A percentile compares a stretch with the other conserved stretches of the same genome.
These are phyloP conservation scores for Erodium trifolium DNA, from an alignment of 441 rosid genomes.

Conservation along the genomic window DNA sequence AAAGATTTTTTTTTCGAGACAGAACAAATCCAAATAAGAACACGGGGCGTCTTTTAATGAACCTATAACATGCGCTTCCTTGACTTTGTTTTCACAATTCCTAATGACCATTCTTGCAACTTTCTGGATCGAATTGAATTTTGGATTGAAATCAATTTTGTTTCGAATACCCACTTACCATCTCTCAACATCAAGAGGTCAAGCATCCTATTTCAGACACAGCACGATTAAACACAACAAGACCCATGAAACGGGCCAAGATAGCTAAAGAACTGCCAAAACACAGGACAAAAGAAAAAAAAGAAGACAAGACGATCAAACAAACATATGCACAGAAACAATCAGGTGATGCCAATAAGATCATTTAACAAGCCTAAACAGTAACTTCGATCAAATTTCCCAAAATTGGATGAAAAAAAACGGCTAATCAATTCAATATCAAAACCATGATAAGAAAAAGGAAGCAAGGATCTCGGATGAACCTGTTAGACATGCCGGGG, in stretches of 20 bases:
- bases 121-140: not conserved
- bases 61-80: not conserved
- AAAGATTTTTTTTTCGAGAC: too few relatives aligned
- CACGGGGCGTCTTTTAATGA: too few relatives aligned
- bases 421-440: not conserved
- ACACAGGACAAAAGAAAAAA: not conserved
- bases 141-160: not conserved
- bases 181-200: not conserved
- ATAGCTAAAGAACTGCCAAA: not conserved
- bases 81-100: not conserved
- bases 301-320: not conserved
- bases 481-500: conserved; percentile 9
- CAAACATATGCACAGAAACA: not conserved
- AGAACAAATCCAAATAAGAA: too few relatives aligned
- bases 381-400: not conserved
- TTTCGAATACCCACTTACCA: not conserved
- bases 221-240: not conserved
- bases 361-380: not conserved
- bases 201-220: not conserved
- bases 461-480: not conserved
- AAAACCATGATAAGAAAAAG: not conserved
- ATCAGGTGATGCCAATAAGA: not conserved
- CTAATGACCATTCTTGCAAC: not conserved
- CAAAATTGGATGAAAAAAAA: not conserved
- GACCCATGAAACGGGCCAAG: not conserved